Base-by-base conservation (phyloP, 805 yeast genomes). In the Barnettozyma siamensis region DNA sequence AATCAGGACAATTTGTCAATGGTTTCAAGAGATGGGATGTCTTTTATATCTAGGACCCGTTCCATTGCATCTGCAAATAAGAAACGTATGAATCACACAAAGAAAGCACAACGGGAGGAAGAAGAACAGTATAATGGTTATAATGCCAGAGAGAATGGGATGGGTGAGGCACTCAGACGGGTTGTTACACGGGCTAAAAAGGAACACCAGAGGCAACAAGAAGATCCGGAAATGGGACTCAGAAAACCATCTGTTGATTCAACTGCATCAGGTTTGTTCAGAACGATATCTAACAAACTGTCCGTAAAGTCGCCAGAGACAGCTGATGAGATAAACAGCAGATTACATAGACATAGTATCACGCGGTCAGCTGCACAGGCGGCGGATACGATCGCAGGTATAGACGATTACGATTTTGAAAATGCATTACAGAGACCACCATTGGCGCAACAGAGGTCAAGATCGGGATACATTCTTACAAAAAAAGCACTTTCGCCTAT, bases 361-460 rank as follows among this genome's bases (percentile, higher is more conserved):
- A 65, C 75, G 1, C 46, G 49, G 9, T 61, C 56, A 27, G 75
- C 76, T 2, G 73, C 72, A 3, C 51, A 55, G 7, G 65, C 69
- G 37, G 57, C 76, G 0, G 66, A 73, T 46, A 65, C 64, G 40
- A 64, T 70, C 33, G 76, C 76, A 2, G 77, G 76, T 5, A 64
- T 69, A 27, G 62, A 63, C n/a, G 51, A 57, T 36, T 59, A 48
- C 38, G 51, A 49, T 33, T 19, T 44, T 11, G 42, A 46, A 4
- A 54, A 54, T 31, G 15, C 44, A 5, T 32, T 49, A 11, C 9
- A 33, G 16, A 38, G 47, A n/a, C 53, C 55, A 5, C 31, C 31
- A 2, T 30, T 36, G 3, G 37, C 42, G 5, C 19, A 32, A 8
- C 19, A 32, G 9, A 30, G 35, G 13, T 18, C 20, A 7, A 36